phyloP scores from a whole-genome alignment of 306 rosid species.

The Echinosophora koreensis region DNA sequence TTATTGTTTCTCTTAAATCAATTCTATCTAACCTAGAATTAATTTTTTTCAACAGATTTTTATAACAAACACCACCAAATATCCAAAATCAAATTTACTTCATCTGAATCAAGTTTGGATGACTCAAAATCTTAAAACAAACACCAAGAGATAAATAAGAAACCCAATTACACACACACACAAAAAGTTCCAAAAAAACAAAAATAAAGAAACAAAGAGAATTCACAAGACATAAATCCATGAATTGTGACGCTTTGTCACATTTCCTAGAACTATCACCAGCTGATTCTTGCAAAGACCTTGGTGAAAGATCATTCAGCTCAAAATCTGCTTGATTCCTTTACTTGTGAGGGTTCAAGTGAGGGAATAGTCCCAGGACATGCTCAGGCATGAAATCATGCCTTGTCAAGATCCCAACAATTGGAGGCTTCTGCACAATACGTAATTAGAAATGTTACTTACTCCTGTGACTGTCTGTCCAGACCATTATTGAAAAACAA shows the following conservation, averaged over 20 bases:
- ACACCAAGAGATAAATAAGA: too few relatives aligned
- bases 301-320: neutral
- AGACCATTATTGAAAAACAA: too few relatives aligned
- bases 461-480: too few relatives aligned
- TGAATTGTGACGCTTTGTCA: neutral
- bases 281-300: neutral
- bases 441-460: neutral
- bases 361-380: slow-evolving; percentile 66
- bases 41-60: too few relatives aligned
- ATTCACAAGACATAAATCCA: neutral
- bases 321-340: neutral
- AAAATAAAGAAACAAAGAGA: neutral
- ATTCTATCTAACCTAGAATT: too few relatives aligned
- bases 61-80: too few relatives aligned
- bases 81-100: too few relatives aligned
- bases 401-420: slow-evolving; percentile 73
- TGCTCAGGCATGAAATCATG: slow-evolving; percentile 83
- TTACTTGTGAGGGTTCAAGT: slow-evolving; percentile 48
- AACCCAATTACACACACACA: too few relatives aligned
- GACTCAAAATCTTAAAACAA: too few relatives aligned
- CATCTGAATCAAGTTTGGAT: too few relatives aligned
- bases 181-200: neutral
- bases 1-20: too few relatives aligned
- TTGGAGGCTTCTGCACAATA: slow-evolving; percentile 72
- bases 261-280: neutral